phyloP scores from a whole-genome alignment of 495 filamentous ascomycete species.

The Xylaria curta region DNA sequence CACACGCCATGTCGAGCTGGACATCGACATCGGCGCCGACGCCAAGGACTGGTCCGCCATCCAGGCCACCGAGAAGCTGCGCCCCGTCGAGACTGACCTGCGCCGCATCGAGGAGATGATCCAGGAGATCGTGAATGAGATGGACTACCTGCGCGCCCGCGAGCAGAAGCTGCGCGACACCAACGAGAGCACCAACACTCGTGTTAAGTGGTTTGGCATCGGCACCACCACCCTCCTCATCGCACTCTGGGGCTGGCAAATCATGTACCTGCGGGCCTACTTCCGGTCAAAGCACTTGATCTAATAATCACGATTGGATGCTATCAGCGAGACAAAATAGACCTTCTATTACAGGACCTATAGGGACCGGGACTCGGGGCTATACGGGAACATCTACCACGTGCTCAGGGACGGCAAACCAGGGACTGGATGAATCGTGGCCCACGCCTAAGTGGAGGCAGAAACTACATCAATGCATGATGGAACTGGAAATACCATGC shows the following conservation, averaged over 20 bases:
- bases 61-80: slow-evolving; percentile 95
- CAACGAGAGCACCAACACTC: slow-evolving; percentile 98
- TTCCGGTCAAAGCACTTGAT: slow-evolving; percentile 96
- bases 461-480: slow-evolving; percentile 5
- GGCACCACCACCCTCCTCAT: slow-evolving; percentile 93
- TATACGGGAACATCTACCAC: neutral
- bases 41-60: slow-evolving; percentile 98
- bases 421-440: neutral
- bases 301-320: slow-evolving; percentile 44
- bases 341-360: neutral
- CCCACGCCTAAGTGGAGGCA: neutral
- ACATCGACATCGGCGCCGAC: slow-evolving; percentile 98
- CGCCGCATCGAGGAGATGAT: slow-evolving; percentile 91
- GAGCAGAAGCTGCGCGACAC: slow-evolving; percentile 98
- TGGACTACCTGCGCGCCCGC: slow-evolving; percentile 87
- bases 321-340: neutral
- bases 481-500: slow-evolving; percentile 14
- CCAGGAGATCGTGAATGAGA: slow-evolving; percentile 79
- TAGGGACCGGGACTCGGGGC: neutral
- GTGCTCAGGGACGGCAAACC: slow-evolving; percentile 1
- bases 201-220: slow-evolving; percentile 98
- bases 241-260: slow-evolving; percentile 92
- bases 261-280: slow-evolving; percentile 96
- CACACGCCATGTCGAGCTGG: slow-evolving; percentile 84
- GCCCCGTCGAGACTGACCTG: slow-evolving; percentile 95